A percentile compares a stretch with the other conserved stretches of the same genome.
Evolutionary conservation across 306 rosid species (phyloP).

Genomic region (Quercus berberidifolia): DNA sequence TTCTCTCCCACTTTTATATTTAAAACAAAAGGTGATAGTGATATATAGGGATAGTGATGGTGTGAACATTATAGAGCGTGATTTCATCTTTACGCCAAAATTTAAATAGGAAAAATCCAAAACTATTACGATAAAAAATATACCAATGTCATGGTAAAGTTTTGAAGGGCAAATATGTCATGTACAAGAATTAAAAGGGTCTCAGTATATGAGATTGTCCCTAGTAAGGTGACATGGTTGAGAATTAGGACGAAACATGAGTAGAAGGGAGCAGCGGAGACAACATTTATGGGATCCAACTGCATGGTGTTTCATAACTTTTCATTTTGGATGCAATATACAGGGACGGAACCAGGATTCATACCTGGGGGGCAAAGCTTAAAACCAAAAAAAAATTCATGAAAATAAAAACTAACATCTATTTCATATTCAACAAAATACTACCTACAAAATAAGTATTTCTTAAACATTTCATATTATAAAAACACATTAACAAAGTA

Average conservation of each 20-base stretch:
- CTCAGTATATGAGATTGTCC: neutral
- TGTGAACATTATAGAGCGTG: neutral
- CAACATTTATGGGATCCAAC: neutral
- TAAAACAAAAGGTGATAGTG: slow-evolving; percentile 18
- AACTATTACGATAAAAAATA: neutral
- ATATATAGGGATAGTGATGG: slow-evolving; percentile 22
- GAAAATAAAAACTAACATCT: too few relatives aligned
- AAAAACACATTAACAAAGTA: too few relatives aligned
- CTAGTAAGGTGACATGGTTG: neutral
- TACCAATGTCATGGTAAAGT: neutral
- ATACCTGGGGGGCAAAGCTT: too few relatives aligned
- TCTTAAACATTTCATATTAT: too few relatives aligned
- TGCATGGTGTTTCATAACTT: neutral
- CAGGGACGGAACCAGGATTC: too few relatives aligned
- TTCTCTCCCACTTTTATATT: slow-evolving; percentile 29
- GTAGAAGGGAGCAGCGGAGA: neutral
- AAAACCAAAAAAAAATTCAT: too few relatives aligned
- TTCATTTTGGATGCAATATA: neutral
- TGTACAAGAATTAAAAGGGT: neutral
- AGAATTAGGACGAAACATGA: neutral
- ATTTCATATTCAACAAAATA: too few relatives aligned
- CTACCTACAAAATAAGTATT: too few relatives aligned
- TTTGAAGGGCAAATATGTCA: neutral
- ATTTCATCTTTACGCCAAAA: neutral
- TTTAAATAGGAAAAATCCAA: too few relatives aligned